Percentiles rank a stretch among this genome's conserved stretches.
These are phyloP conservation scores for Lithospermum erythrorhizon DNA, from an alignment of 257 asterid species.

Conservation along the genomic window DNA sequence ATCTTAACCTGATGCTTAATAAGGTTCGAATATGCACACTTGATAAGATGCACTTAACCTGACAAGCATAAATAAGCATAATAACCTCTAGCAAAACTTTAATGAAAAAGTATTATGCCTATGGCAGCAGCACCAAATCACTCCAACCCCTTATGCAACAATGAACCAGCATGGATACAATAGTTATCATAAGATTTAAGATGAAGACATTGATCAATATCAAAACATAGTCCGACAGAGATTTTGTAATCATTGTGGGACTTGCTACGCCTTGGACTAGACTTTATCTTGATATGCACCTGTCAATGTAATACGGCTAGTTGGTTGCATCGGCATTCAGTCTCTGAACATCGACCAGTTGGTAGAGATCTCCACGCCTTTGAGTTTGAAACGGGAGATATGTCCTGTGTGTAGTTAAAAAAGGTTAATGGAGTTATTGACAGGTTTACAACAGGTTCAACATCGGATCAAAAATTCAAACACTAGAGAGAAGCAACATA, in stretches of 20 bases:
- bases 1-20: too few species aligned
- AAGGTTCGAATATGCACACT: too few species aligned
- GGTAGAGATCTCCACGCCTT: slow-evolving; percentile 78
- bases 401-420: slow-evolving; percentile 32
- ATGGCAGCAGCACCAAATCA: too few species aligned
- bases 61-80: too few species aligned
- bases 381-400: slow-evolving; percentile 71
- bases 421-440: background rate
- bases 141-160: too few species aligned
- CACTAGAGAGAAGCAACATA: background rate
- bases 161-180: background rate
- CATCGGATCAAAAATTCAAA: background rate
- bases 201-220: too few species aligned
- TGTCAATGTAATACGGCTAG: slow-evolving; percentile 1
- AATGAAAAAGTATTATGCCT: too few species aligned
- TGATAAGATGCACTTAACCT: too few species aligned
- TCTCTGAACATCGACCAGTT: slow-evolving; percentile 70
- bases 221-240: background rate
- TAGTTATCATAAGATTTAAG: background rate
- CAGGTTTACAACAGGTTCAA: background rate
- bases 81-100: too few species aligned
- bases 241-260: background rate
- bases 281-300: slow-evolving; percentile 13
- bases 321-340: slow-evolving; percentile 16
- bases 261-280: background rate